Conservation (phyloP, 768 basidiomycete genomes). For the Mycena galericulata region DNA sequence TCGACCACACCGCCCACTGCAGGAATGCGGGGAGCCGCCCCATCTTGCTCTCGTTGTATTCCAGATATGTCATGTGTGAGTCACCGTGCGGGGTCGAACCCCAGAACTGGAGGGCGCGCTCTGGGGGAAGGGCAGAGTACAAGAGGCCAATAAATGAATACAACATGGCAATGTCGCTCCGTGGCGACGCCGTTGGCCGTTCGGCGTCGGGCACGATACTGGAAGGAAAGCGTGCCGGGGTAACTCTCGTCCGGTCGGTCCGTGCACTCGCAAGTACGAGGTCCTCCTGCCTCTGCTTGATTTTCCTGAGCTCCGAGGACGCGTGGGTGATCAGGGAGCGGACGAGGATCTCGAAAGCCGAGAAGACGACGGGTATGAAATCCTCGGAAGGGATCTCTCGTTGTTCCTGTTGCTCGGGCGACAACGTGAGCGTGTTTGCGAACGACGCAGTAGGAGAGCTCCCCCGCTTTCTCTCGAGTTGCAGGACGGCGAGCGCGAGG, state of each 20-base stretch:
- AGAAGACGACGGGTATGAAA: conserved; percentile 67
- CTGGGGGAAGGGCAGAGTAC: conserved; percentile 78
- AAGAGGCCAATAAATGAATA: conserved; percentile 88
- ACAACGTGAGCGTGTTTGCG: conserved; percentile 46
- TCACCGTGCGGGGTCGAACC: conserved; percentile 63
- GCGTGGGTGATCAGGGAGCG: conserved; percentile 80
- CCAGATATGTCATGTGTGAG: conserved; percentile 63
- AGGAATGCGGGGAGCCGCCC: conserved; percentile 81
- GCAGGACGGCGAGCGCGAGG: conserved; percentile 69
- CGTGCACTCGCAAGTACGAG: conserved; percentile 75
- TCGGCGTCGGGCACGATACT: conserved; percentile 56
- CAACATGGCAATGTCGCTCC: conserved; percentile 88
- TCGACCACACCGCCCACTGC: conserved; percentile 92
- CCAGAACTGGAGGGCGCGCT: conserved; percentile 91
- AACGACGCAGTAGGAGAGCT: conserved; percentile 50
- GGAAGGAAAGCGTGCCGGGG: conserved; percentile 59
- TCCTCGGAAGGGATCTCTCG: conserved; percentile 60
- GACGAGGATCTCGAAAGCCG: conserved; percentile 77
- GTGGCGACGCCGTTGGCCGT: conserved; percentile 57
- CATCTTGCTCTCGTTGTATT: conserved; percentile 69
- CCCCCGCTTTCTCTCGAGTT: conserved; percentile 61
- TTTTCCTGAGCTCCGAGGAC: conserved; percentile 84
- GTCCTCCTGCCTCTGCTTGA: conserved; percentile 93
- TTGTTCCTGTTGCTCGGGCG: conserved; percentile 57
- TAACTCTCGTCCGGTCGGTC: conserved; percentile 68